Evolutionary conservation across 148 eudicot species (phyloP).

Genomic region (Cornus suecica): DNA sequence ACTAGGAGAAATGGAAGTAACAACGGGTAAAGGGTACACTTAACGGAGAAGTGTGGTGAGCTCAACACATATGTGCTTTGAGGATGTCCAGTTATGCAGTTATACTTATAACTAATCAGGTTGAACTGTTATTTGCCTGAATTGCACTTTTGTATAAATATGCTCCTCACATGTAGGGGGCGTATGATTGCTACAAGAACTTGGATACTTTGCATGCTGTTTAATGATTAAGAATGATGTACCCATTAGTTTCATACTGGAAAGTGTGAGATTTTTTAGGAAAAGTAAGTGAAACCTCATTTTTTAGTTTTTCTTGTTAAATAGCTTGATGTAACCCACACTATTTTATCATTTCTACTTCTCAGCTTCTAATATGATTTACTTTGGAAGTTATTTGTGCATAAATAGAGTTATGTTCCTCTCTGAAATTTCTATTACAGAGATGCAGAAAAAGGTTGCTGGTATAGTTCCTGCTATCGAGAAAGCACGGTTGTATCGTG

Average conservation of each 20-base stretch:
- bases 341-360: neutral
- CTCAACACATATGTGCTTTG: neutral
- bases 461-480: conserved; percentile 89
- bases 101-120: neutral
- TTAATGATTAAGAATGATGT: neutral
- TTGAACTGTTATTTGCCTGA: neutral
- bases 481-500: conserved; percentile 95
- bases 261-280: neutral
- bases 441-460: conserved; percentile 79
- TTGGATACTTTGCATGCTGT: neutral
- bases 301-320: neutral
- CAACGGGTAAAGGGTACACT: neutral
- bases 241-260: neutral
- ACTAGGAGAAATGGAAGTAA: too few species aligned
- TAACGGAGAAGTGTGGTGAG: neutral
- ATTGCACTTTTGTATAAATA: too few species aligned
- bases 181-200: neutral
- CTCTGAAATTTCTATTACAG: conserved; percentile 32
- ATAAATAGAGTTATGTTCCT: neutral
- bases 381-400: conserved; percentile 1
- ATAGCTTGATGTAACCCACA: neutral
- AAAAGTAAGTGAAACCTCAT: neutral
- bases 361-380: neutral
- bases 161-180: neutral
- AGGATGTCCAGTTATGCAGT: neutral